Evolutionary conservation across 139 green algal genomes (phyloP).

Genomic region (Chlorella sp.): DNA sequence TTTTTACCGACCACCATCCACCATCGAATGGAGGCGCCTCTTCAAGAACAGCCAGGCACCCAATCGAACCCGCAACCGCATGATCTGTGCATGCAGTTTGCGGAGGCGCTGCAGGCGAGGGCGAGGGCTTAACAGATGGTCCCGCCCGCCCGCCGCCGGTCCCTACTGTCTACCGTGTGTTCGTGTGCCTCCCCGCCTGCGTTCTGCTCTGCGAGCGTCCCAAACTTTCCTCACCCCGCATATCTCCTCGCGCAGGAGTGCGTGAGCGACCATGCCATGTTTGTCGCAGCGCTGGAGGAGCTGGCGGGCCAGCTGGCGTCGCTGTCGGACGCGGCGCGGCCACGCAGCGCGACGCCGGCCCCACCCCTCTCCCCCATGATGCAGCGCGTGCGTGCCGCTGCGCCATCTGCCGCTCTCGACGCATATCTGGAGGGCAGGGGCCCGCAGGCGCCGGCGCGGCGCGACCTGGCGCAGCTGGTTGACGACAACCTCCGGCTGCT

Average conservation of each 20-base stretch:
- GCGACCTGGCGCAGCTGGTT: constrained; percentile 14
- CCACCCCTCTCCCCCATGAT: neutral
- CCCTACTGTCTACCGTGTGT: too few relatives aligned
- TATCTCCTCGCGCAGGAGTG: constrained; percentile 31
- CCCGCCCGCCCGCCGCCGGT: too few relatives aligned
- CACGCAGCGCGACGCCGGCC: neutral
- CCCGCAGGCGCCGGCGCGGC: neutral
- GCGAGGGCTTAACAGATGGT: too few relatives aligned
- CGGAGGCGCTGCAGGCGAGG: too few relatives aligned
- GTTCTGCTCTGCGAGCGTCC: too few relatives aligned
- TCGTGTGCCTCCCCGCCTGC: too few relatives aligned
- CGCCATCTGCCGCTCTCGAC: neutral
- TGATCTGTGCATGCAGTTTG: too few relatives aligned
- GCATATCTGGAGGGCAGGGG: neutral
- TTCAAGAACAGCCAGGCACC: too few relatives aligned
- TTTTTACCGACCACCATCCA: too few relatives aligned
- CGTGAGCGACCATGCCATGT: constrained; percentile 5
- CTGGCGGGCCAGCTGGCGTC: constrained; percentile 24
- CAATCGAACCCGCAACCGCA: too few relatives aligned
- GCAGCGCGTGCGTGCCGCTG: neutral
- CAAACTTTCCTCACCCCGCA: too few relatives aligned
- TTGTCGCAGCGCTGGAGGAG: constrained; percentile 20
- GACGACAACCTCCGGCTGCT: constrained; percentile 34
- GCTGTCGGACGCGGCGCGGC: neutral
- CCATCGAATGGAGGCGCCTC: too few relatives aligned